phyloP scores from a whole-genome alignment of 1,284 basidiomycete species.

The Naganishia albida region DNA sequence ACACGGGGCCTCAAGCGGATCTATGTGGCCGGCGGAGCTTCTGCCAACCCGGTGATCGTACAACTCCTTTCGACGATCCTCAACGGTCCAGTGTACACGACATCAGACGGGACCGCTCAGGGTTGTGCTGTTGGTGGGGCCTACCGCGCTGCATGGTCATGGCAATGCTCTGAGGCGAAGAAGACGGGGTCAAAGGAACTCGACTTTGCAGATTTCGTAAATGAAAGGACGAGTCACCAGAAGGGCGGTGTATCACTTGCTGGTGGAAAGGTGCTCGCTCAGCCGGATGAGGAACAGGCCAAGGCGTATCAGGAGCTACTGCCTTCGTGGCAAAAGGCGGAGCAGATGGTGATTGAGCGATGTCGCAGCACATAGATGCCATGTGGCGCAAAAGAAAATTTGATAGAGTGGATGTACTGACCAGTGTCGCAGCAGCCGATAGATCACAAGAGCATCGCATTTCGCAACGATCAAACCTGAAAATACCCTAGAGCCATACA shows the following conservation, averaged over 20 bases:
- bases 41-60: constrained; percentile 70
- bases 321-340: constrained; percentile 58
- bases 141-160: constrained; percentile 52
- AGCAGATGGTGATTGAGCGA: constrained; percentile 54
- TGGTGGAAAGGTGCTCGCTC: constrained; percentile 58
- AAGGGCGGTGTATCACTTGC: constrained; percentile 1
- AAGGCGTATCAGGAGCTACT: constrained; percentile 48
- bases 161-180: constrained; percentile 27
- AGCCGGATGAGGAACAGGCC: constrained; percentile 57
- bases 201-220: constrained; percentile 30
- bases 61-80: constrained; percentile 78
- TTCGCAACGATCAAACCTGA: too few species aligned
- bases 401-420: too few species aligned
- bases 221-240: constrained; percentile 17
- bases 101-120: constrained; percentile 47
- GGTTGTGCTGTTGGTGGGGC: constrained; percentile 51
- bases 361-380: constrained; percentile 8
- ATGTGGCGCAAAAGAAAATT: too few species aligned
- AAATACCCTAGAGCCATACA: too few species aligned
- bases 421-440: too few species aligned
- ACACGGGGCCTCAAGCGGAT: constrained; percentile 65
- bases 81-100: constrained; percentile 65
- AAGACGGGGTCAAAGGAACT: neutral
- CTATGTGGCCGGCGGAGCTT: constrained; percentile 78
- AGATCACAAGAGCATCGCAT: too few species aligned